These are phyloP conservation scores for Astraeus odoratus DNA, from an alignment of 768 basidiomycete species.

Conservation along the genomic window DNA sequence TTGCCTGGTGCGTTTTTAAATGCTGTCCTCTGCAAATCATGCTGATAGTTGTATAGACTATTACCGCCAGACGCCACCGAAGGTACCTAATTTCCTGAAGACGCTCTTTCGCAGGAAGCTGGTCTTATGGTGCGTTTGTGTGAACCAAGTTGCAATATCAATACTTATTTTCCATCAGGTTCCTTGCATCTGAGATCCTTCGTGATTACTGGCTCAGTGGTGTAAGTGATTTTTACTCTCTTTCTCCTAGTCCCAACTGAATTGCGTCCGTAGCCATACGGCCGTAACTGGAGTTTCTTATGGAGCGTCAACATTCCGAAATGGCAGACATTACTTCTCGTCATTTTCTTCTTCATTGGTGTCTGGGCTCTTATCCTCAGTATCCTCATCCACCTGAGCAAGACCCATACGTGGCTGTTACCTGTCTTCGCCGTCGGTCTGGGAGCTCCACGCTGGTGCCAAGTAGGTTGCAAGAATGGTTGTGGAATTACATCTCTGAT, in stretches of 20 bases:
- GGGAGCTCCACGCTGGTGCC: conserved; percentile 93
- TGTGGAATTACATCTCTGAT: neutral
- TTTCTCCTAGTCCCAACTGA: conserved; percentile 4
- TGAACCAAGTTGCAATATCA: neutral
- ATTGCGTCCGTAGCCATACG: conserved; percentile 56
- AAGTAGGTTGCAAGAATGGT: conserved; percentile 36
- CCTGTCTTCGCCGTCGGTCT: conserved; percentile 94
- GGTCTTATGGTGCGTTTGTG: conserved; percentile 61
- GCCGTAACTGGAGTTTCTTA: conserved; percentile 92
- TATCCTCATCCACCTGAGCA: conserved; percentile 79
- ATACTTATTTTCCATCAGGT: conserved; percentile 30
- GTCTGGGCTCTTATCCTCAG: conserved; percentile 75
- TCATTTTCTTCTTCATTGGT: conserved; percentile 78
- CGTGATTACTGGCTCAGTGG: conserved; percentile 92
- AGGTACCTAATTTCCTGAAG: conserved; percentile 86
- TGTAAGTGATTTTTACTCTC: conserved; percentile 36
- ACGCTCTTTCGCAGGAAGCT: conserved; percentile 88
- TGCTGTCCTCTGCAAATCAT: neutral
- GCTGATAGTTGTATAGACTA: conserved; percentile 47
- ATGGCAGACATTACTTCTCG: conserved; percentile 76
- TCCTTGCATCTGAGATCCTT: conserved; percentile 85
- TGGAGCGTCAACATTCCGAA: conserved; percentile 81
- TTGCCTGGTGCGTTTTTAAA: conserved; percentile 57
- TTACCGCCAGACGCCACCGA: conserved; percentile 88
- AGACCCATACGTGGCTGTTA: conserved; percentile 91